Base-by-base conservation (phyloP, 306 rosid genomes). In the Medicago arabica region DNA sequence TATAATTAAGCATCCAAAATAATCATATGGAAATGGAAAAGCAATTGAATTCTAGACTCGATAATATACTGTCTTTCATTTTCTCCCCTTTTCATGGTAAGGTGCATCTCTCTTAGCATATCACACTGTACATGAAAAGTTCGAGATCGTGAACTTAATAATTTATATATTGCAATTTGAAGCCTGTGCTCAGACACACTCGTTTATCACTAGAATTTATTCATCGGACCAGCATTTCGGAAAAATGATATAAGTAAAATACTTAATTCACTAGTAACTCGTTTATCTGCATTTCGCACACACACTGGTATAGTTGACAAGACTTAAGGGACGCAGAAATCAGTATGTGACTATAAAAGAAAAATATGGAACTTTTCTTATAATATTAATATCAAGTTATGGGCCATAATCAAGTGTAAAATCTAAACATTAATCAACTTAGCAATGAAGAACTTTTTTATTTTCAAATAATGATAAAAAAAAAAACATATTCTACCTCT, bases 401-500 rank as follows among this genome's bases (percentile, higher is more conserved):
- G 39, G 75, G 23, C 59, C 73, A 46, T 47, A 53, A 57, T 78
- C 77, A 41, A 25, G 58, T 69, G 44, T 41, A 17, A 64, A 50
- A 44, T 67, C 78, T 43, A 38, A 69, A 39, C 57, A 49, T 57
- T 11, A 47, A 51, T 38, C 70, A 79, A 66, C 40, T 63, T 63
- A 55, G 71, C 50, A 28, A 40, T 16, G 31, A 58, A 25, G 10
- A 18, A 5, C 14, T 59, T 21, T 13, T 18, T 50, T 55, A 2
- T 75, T 72, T 73, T 67, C 13, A 69, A 19, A 68, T 23, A 19
- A 68, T 23, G 7, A 65, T 25, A 36, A 23, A 63, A 31, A 59
- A 72, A 78, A 41, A 63, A 71, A 76, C 15, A 7, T 23, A 8
- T 46, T 53, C 21, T 83, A 93, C 98, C 98, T 85, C 92, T 81